Base-by-base conservation (phyloP, 2,329 filamentous ascomycete genomes). In the Metarhizium album region DNA sequence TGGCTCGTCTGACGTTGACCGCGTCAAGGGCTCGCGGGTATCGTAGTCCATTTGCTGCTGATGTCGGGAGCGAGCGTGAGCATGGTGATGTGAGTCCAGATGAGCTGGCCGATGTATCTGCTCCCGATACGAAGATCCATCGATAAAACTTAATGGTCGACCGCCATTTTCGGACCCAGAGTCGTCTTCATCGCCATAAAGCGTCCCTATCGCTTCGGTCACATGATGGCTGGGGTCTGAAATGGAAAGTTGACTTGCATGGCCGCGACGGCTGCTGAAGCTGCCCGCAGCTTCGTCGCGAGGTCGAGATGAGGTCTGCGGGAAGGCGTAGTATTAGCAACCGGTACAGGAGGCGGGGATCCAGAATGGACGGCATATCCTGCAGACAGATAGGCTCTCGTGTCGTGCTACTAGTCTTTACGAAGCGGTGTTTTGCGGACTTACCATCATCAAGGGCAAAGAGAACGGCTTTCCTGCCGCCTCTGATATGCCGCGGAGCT, bases 211-310 rank as follows among this genome's bases (percentile, higher is more conserved):
- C 53, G 89, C 86, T 68, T 95, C 90, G 51, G 90, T 95, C 65
- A 95, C 88, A 79, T 95, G 90, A 70, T 95, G 89, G 70, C 79
- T 89, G 54, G 90, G 86, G 70, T 95, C 90, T 67, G 87, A 93
- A 66, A 95, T 82, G 51, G 79, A 82, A 47, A 81, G 70, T 60
- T 80, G 76, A 62, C 69, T 77, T 53, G 67, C 68, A 66, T 81
- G 78, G 57, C 78, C 78, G 62, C 78, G 78, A 66, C 77, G 76
- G 65, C 67, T 77, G 59, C 75, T 69, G 67, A 80, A 79, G 66
- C 71, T 79, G 62, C 70, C 72, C 65, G 76, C 74, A 66, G 73
- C 70, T 71, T 80, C 73, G 68, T 64, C 67, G 62, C 72, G 74
- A 67, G 73, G 72, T 64, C 74, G 74, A 67, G 75, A 75, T 66